Conservation (phyloP, 441 rosid genomes). For the Pelargonium citronellum region DNA sequence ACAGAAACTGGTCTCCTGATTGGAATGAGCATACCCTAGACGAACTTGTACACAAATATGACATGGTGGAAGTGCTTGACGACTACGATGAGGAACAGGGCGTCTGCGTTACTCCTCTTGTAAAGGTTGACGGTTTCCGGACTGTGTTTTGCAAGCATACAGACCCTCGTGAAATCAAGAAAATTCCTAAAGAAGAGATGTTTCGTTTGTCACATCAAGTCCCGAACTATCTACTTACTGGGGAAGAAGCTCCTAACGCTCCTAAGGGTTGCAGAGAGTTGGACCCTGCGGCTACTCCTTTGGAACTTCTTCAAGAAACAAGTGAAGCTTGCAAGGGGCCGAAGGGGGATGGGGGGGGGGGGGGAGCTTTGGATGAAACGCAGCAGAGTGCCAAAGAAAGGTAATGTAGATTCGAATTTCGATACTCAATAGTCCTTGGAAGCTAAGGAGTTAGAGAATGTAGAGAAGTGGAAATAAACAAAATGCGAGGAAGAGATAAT, state of each 20-base stretch:
- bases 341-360: too few relatives aligned
- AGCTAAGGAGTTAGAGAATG: too few relatives aligned
- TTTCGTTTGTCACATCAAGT: constrained; percentile 94
- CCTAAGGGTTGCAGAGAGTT: constrained; percentile 67
- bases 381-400: too few relatives aligned
- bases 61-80: constrained; percentile 88
- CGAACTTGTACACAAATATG: constrained; percentile 67
- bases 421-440: too few relatives aligned
- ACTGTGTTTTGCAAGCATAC: constrained; percentile 50
- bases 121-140: constrained; percentile 67
- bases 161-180: constrained; percentile 37
- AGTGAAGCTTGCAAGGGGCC: constrained; percentile 20
- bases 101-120: constrained; percentile 47
- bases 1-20: constrained; percentile 79
- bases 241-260: constrained; percentile 62
- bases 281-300: constrained; percentile 91
- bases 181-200: constrained; percentile 69
- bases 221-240: constrained; percentile 66
- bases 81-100: constrained; percentile 58
- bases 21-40: constrained; percentile 65
- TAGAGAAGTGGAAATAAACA: too few relatives aligned
- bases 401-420: too few relatives aligned
- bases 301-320: constrained; percentile 46
- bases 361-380: too few relatives aligned
- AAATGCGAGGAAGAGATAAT: too few relatives aligned